Conservation (phyloP, 306 rosid species). For the Inga laurina region DNA sequence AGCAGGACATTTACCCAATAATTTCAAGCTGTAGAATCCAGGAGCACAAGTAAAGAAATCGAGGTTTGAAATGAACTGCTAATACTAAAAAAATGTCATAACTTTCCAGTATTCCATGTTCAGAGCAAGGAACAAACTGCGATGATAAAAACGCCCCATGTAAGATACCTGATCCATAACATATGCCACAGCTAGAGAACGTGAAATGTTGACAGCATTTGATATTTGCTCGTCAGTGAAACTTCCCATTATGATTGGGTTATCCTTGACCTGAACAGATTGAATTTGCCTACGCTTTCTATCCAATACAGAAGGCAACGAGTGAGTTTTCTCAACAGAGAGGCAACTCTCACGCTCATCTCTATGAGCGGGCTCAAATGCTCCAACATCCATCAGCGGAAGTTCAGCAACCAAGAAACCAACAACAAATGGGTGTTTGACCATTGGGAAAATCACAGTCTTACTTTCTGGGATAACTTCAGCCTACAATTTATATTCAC, state of each 20-base stretch:
- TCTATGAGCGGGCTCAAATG: constrained; percentile 39
- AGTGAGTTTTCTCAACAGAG: constrained; percentile 52
- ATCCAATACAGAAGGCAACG: constrained; percentile 46
- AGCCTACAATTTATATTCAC: constrained; percentile 48
- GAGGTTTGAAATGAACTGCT: constrained; percentile 16
- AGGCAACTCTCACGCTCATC: constrained; percentile 37
- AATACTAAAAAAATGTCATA: constrained; percentile 13
- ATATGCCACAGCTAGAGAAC: constrained; percentile 85
- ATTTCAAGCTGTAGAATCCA: constrained; percentile 23
- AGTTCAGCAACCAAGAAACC: constrained; percentile 98
- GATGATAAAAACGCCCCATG: background rate
- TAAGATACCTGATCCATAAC: constrained; percentile 96
- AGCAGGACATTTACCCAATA: background rate
- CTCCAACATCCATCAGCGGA: constrained; percentile 58
- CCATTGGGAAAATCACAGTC: constrained; percentile 89
- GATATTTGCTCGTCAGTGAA: constrained; percentile 69
- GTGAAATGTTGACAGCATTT: constrained; percentile 77
- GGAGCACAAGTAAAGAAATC: constrained; percentile 21
- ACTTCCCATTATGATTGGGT: constrained; percentile 40
- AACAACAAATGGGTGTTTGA: constrained; percentile 92
- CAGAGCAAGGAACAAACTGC: background rate
- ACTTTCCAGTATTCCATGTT: constrained; percentile 16
- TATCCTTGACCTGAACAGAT: constrained; percentile 38
- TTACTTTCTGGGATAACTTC: constrained; percentile 67
- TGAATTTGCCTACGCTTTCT: constrained; percentile 54